Evolutionary conservation across 331 rosid species (phyloP).

Genomic region (Rosa hybrid): DNA sequence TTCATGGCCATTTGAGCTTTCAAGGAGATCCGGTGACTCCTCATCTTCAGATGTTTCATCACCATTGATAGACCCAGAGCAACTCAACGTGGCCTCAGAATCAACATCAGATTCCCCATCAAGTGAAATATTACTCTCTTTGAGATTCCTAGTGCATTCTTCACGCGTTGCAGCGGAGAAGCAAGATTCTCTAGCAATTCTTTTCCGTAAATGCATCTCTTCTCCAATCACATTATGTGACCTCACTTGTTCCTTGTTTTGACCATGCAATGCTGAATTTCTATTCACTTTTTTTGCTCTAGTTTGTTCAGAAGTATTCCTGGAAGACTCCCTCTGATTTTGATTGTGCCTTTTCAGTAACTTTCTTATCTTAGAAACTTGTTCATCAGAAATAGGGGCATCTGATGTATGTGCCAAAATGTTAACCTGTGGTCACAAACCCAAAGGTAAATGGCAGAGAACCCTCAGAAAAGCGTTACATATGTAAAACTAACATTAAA

Average conservation of each 20-base stretch:
- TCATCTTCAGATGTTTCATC: constrained; percentile 33
- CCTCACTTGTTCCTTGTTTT: constrained; percentile 38
- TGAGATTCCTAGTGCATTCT: constrained; percentile 33
- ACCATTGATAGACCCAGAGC: constrained; percentile 26
- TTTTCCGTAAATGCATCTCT: constrained; percentile 59
- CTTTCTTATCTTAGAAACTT: constrained; percentile 62
- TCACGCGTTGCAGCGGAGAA: constrained; percentile 41
- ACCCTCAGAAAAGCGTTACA: background rate
- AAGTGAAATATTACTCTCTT: constrained; percentile 30
- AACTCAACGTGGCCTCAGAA: constrained; percentile 46
- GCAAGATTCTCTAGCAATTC: constrained; percentile 55
- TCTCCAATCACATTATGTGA: constrained; percentile 40
- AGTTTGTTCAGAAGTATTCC: constrained; percentile 41
- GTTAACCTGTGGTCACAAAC: constrained; percentile 65
- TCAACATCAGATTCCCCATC: constrained; percentile 48
- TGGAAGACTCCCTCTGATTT: constrained; percentile 44
- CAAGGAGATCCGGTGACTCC: constrained; percentile 25
- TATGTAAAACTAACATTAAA: background rate
- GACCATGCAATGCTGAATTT: constrained; percentile 39
- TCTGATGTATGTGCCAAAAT: constrained; percentile 82
- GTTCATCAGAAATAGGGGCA: constrained; percentile 70
- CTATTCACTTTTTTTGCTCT: constrained; percentile 34
- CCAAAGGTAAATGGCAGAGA: constrained; percentile 23
- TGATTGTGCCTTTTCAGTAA: constrained; percentile 72
- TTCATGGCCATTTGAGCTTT: constrained; percentile 28